phyloP scores from a whole-genome alignment of 345 rosid genomes.

The Melaleuca quinquenervia region DNA sequence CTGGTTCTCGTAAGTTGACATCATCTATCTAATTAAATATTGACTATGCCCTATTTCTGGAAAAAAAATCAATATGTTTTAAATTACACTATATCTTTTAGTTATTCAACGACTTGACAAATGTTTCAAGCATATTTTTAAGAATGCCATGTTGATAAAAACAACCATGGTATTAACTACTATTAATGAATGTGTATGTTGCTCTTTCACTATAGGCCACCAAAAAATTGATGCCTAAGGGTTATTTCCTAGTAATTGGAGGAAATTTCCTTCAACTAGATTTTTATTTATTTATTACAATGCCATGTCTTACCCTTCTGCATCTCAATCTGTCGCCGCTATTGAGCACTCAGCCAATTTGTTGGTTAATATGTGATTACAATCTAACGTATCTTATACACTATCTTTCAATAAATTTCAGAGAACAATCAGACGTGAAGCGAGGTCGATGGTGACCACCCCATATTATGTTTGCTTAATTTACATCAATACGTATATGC shows the following conservation, averaged over 20 bases:
- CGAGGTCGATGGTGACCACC: not conserved
- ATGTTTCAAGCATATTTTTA: not conserved
- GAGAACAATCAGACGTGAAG: not conserved
- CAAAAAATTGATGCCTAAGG: not conserved
- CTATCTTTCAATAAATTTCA: no score
- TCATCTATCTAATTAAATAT: not conserved
- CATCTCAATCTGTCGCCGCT: no score
- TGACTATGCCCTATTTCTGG: not conserved
- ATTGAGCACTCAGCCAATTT: no score
- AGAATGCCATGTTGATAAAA: not conserved
- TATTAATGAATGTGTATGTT: not conserved
- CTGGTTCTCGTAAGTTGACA: not conserved
- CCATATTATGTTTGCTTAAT: not conserved
- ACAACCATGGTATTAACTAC: not conserved
- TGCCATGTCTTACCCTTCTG: not conserved
- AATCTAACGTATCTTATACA: not conserved
- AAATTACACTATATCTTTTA: not conserved
- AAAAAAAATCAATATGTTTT: not conserved
- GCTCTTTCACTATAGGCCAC: not conserved
- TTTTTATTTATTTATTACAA: not conserved
- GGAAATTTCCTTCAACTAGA: not conserved
- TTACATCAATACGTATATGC: not conserved
- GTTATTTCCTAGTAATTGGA: not conserved
- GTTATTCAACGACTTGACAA: not conserved
- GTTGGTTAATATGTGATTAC: not conserved